Evolutionary conservation across 2,329 filamentous ascomycete species (phyloP).

Genomic region (Penicillium brasilianum): DNA sequence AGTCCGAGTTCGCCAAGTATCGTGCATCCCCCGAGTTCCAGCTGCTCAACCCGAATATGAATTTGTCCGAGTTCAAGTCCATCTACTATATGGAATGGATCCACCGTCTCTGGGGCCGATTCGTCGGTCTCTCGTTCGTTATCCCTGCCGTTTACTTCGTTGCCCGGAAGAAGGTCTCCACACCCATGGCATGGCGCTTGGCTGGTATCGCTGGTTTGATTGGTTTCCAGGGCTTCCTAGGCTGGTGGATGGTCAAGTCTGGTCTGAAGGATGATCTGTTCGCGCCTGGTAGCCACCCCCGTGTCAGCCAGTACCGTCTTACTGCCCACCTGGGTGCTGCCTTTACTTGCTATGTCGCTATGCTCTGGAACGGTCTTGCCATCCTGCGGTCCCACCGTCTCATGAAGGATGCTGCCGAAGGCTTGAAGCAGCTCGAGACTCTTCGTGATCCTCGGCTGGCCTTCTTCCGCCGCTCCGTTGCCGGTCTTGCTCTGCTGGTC

Average conservation of each 20-base stretch:
- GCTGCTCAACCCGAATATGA: conserved; percentile 91
- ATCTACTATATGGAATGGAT: conserved; percentile 99
- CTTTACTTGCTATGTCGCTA: conserved; percentile 90
- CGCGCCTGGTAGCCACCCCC: conserved; percentile 83
- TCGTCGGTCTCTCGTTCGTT: conserved; percentile 88
- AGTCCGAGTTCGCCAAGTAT: conserved; percentile 92
- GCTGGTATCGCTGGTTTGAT: conserved; percentile 86
- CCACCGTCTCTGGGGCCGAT: conserved; percentile 90
- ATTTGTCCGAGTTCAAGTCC: conserved; percentile 89
- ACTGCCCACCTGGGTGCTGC: conserved; percentile 88
- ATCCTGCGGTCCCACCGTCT: conserved; percentile 80
- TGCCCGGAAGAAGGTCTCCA: conserved; percentile 75
- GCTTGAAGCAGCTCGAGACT: conserved; percentile 63
- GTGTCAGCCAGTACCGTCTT: conserved; percentile 92
- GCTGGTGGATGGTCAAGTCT: conserved; percentile 99
- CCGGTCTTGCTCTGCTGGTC: conserved; percentile 73
- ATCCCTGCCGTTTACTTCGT: conserved; percentile 89
- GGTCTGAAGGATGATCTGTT: conserved; percentile 96
- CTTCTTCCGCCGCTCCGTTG: conserved; percentile 74
- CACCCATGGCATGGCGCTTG: conserved; percentile 76
- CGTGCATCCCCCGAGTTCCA: conserved; percentile 90
- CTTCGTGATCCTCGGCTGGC: conserved; percentile 71
- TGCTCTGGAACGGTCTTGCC: conserved; percentile 86
- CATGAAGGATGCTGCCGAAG: conserved; percentile 68
- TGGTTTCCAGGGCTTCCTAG: conserved; percentile 91